These are phyloP conservation scores for Rhytidiadelphus loreus DNA, from an alignment of 225 moss, liverwort and hornwort species.

Conservation along the genomic window DNA sequence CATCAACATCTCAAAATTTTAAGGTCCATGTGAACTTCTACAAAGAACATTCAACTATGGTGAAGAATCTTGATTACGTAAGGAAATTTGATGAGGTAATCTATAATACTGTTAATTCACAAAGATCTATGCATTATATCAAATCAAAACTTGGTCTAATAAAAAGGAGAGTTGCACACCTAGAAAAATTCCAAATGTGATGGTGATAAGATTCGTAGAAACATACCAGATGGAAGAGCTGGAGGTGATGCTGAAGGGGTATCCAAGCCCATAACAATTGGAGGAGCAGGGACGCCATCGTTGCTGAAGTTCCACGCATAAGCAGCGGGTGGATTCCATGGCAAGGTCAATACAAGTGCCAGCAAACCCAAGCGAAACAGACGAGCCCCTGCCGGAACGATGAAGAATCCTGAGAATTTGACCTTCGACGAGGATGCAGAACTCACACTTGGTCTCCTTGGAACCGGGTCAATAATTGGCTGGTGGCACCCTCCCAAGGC, in stretches of 20 bases:
- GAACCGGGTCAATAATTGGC: too few species aligned
- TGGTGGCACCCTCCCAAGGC: background rate
- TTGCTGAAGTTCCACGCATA: background rate
- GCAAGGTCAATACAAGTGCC: background rate
- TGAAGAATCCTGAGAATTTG: background rate
- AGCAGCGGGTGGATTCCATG: background rate
- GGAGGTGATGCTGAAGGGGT: background rate
- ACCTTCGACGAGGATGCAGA: background rate
- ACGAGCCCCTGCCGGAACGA: background rate
- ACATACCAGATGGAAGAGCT: background rate
- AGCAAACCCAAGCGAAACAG: background rate
- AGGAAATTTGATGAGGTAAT: too few species aligned
- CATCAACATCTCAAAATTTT: too few species aligned
- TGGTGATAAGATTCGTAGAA: background rate
- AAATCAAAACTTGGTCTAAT: background rate
- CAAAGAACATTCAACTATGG: background rate
- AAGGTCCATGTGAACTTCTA: background rate
- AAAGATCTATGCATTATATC: background rate
- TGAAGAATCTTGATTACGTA: background rate
- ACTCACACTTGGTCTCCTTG: background rate
- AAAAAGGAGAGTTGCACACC: too few species aligned
- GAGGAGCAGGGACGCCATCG: background rate
- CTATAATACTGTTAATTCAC: background rate
- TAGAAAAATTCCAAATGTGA: background rate
- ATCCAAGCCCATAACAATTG: background rate